phyloP scores from a whole-genome alignment of 1,139 yeast species.

The Blastobotrys elegans region DNA sequence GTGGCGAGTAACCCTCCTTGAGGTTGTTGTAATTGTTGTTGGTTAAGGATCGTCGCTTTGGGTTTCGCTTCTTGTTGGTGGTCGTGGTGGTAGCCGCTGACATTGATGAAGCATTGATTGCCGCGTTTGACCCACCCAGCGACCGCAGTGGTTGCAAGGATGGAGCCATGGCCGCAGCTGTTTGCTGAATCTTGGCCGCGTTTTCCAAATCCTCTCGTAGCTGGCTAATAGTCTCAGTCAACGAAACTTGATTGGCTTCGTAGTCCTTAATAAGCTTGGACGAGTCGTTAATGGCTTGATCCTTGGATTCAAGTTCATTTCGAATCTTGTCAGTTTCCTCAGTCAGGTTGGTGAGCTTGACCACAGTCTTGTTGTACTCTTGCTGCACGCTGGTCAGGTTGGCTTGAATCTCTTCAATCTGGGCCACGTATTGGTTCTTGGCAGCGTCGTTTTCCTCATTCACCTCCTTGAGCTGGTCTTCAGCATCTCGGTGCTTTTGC shows the following conservation, averaged over 20 bases:
- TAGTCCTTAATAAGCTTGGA: constrained; percentile 28
- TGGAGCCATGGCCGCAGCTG: constrained; percentile 30
- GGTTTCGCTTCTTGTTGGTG: constrained; percentile 26
- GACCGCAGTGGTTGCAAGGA: constrained; percentile 25
- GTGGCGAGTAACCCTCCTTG: constrained; percentile 31
- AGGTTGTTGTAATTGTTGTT: constrained; percentile 18
- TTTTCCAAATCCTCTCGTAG: constrained; percentile 59
- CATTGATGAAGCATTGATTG: constrained; percentile 17
- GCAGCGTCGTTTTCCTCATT: constrained; percentile 53
- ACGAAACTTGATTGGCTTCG: constrained; percentile 30
- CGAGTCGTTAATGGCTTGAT: constrained; percentile 44
- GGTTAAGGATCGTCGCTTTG: constrained; percentile 32
- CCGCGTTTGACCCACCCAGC: constrained; percentile 20
- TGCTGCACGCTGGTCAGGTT: constrained; percentile 49
- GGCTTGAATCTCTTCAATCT: constrained; percentile 42
- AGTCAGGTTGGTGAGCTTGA: constrained; percentile 58
- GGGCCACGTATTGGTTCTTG: constrained; percentile 49
- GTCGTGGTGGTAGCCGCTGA: constrained; percentile 23
- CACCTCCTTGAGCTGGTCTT: constrained; percentile 27
- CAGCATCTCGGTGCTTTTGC: constrained; percentile 29
- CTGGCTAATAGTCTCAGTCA: constrained; percentile 64
- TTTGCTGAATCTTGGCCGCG: constrained; percentile 35
- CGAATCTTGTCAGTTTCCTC: constrained; percentile 61
- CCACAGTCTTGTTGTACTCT: constrained; percentile 58
- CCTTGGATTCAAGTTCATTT: constrained; percentile 53